phyloP scores from a whole-genome alignment of 352 stramenopile genomes.

The Globisporangium apiculatum region DNA sequence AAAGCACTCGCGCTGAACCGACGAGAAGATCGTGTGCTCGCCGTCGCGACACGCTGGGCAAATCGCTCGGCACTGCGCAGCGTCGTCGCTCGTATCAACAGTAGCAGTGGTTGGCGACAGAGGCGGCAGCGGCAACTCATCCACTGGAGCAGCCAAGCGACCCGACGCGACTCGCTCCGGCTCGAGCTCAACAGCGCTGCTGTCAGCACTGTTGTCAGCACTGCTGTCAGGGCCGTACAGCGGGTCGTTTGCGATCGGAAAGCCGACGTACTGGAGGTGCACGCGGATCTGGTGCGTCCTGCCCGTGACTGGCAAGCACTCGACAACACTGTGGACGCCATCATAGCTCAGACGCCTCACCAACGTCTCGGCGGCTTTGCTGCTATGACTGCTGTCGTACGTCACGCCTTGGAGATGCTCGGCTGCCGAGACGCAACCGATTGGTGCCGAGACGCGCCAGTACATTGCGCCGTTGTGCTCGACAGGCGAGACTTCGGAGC shows the following conservation, averaged over 20 bases:
- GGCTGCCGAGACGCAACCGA: conserved; percentile 17
- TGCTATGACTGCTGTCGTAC: background rate
- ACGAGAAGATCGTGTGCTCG: conserved; percentile 14
- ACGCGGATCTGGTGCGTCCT: conserved; percentile 95
- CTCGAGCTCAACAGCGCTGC: background rate
- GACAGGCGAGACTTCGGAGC: conserved; percentile 1
- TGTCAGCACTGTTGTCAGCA: conserved; percentile 5
- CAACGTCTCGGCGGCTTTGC: conserved; percentile 37
- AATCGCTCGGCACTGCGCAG: conserved; percentile 2
- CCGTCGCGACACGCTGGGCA: conserved; percentile 17
- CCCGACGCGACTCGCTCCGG: background rate
- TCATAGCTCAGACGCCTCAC: conserved; percentile 16
- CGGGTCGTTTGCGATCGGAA: conserved; percentile 93
- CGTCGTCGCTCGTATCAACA: background rate
- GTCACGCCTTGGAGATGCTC: conserved; percentile 18
- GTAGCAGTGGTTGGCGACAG: background rate
- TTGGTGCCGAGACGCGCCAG: conserved; percentile 34
- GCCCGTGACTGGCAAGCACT: conserved; percentile 88
- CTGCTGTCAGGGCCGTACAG: conserved; percentile 67
- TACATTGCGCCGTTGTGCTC: conserved; percentile 13
- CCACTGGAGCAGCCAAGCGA: too few relatives aligned
- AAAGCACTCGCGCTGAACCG: conserved; percentile 13
- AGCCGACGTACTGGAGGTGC: conserved; percentile 84
- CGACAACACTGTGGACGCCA: conserved; percentile 64
- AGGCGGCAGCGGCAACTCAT: too few relatives aligned